These are phyloP conservation scores for Hypoxylon sp. DNA, from an alignment of 2,329 filamentous ascomycete species.

Conservation along the genomic window DNA sequence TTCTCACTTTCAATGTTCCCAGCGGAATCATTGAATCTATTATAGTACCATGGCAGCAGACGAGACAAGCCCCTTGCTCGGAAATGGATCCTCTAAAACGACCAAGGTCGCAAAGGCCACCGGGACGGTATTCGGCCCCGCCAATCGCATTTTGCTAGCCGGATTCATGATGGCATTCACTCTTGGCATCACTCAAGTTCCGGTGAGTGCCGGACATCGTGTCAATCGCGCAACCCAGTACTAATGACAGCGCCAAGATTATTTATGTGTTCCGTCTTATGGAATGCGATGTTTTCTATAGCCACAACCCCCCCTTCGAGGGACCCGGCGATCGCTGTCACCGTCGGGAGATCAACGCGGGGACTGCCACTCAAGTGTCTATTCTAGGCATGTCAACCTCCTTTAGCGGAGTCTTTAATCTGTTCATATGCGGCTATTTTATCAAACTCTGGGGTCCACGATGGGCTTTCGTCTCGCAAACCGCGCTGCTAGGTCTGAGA, in stretches of 20 bases:
- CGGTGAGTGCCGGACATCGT: constrained; percentile 44
- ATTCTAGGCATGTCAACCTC: constrained; percentile 77
- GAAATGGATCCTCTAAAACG: constrained; percentile 24
- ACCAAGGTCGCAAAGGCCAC: constrained; percentile 30
- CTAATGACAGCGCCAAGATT: constrained; percentile 53
- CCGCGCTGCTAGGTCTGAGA: constrained; percentile 74
- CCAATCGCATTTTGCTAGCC: constrained; percentile 53
- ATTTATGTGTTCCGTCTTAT: constrained; percentile 79
- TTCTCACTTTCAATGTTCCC: background rate
- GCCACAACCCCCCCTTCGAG: constrained; percentile 65
- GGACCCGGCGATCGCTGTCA: constrained; percentile 69
- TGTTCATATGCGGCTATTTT: constrained; percentile 76
- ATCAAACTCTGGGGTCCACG: constrained; percentile 77
- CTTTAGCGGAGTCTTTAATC: constrained; percentile 73
- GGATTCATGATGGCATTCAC: constrained; percentile 54
- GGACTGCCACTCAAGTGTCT: constrained; percentile 74
- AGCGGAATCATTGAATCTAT: background rate
- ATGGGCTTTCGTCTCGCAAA: constrained; percentile 72
- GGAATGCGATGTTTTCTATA: constrained; percentile 79
- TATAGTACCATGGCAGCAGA: constrained; percentile 41
- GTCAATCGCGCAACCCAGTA: background rate
- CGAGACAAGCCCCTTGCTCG: constrained; percentile 44
- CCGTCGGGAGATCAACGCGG: constrained; percentile 73
- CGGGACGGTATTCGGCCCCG: constrained; percentile 46
- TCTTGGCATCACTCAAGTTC: constrained; percentile 54